These are phyloP conservation scores for Cyclocybe aegerita DNA, from an alignment of 768 basidiomycete genomes.

Conservation along the genomic window DNA sequence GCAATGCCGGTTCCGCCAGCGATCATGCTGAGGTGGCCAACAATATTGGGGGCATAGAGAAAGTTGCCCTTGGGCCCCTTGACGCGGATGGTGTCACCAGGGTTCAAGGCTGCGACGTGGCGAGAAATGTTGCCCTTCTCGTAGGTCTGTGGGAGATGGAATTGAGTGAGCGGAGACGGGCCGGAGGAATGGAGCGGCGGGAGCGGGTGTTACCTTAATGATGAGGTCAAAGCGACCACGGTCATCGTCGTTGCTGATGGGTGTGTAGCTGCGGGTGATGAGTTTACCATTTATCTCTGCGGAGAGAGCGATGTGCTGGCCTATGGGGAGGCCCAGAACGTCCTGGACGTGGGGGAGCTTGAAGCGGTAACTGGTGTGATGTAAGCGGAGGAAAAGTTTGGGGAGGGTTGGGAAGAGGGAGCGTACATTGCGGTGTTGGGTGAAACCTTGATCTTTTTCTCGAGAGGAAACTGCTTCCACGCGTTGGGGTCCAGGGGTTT, in stretches of 20 bases:
- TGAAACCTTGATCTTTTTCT: constrained; percentile 80
- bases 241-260: constrained; percentile 91
- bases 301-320: constrained; percentile 92
- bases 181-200: constrained; percentile 1
- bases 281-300: constrained; percentile 93
- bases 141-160: constrained; percentile 77
- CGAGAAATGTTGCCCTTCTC: constrained; percentile 97
- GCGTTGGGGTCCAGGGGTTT: constrained; percentile 71
- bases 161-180: constrained; percentile 3
- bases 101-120: constrained; percentile 75
- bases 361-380: constrained; percentile 79
- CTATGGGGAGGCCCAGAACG: constrained; percentile 90
- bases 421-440: constrained; percentile 94
- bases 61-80: constrained; percentile 98
- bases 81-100: constrained; percentile 86
- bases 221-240: constrained; percentile 93
- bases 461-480: constrained; percentile 84
- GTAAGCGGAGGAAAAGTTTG: constrained; percentile 6
- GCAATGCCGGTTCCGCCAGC: constrained; percentile 99
- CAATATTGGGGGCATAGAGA: constrained; percentile 71
- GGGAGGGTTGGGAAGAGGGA: constrained; percentile 1
- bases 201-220: constrained; percentile 70
- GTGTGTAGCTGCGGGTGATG: constrained; percentile 91
- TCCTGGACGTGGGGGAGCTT: constrained; percentile 72
- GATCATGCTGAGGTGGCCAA: constrained; percentile 91